Percentiles rank a stretch among this genome's conserved stretches.
Evolutionary conservation across 345 rosid genomes (phyloP).

Genomic region (Gossypium longicalyx): DNA sequence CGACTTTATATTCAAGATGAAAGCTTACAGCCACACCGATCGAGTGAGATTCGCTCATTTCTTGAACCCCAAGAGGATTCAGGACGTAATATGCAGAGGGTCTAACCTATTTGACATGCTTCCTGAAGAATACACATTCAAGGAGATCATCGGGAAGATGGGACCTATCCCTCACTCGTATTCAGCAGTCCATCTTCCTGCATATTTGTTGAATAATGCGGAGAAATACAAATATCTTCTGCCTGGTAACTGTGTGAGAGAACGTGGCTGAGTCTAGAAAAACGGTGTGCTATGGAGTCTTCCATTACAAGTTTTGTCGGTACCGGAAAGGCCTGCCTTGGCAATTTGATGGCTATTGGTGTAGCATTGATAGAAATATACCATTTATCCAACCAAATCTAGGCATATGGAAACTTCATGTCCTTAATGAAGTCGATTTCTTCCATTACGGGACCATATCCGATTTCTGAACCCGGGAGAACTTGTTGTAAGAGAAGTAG

Average conservation of each 20-base stretch:
- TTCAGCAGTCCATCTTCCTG: constrained; percentile 84
- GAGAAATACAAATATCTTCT: constrained; percentile 66
- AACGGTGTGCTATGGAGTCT: constrained; percentile 14
- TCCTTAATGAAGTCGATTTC: constrained; percentile 6
- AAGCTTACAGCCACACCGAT: constrained; percentile 89
- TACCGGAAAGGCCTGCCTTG: constrained; percentile 18
- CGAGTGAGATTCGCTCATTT: constrained; percentile 83
- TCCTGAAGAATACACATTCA: constrained; percentile 88
- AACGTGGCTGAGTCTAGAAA: constrained; percentile 48
- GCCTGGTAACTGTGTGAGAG: constrained; percentile 86
- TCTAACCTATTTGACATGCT: constrained; percentile 80
- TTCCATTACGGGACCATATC: constrained; percentile 15
- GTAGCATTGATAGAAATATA: constrained; percentile 19
- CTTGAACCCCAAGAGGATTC: constrained; percentile 71
- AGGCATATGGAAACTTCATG: constrained; percentile 16
- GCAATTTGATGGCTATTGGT: constrained; percentile 14
- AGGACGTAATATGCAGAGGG: constrained; percentile 83
- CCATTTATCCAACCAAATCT: constrained; percentile 15
- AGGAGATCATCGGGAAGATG: constrained; percentile 85
- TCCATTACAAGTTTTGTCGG: constrained; percentile 18
- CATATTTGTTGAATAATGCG: constrained; percentile 57
- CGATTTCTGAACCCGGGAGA: constrained; percentile 22
- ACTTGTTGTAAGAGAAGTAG: constrained; percentile 13
- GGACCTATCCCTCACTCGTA: constrained; percentile 71
- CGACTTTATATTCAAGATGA: constrained; percentile 89